A percentile compares a stretch with the other conserved stretches of the same genome.
These are phyloP conservation scores for Penicillium tannophilum DNA, from an alignment of 495 filamentous ascomycete species.

Conservation along the genomic window DNA sequence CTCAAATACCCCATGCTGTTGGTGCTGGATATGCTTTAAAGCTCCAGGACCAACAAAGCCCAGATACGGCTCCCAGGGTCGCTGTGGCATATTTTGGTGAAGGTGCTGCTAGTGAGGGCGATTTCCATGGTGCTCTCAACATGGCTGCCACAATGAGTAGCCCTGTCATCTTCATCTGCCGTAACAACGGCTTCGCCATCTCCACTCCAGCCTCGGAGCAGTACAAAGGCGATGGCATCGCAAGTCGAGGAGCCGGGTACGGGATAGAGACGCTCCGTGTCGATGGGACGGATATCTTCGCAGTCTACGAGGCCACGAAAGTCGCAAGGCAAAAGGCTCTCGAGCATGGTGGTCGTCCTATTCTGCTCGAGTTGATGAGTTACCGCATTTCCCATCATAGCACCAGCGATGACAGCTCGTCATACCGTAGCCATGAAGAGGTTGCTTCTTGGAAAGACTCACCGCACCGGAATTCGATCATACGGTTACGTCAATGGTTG, in stretches of 20 bases:
- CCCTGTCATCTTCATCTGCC: conserved; percentile 88
- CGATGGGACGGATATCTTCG: conserved; percentile 93
- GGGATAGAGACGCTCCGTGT: conserved; percentile 93
- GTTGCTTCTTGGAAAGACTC: conserved; percentile 74
- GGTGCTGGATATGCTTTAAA: conserved; percentile 92
- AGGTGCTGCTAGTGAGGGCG: conserved; percentile 91
- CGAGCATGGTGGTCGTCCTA: conserved; percentile 69
- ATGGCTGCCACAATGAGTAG: conserved; percentile 87
- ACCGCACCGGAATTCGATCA: conserved; percentile 24
- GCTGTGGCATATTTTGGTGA: conserved; percentile 91
- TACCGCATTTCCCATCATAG: conserved; percentile 94
- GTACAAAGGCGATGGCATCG: conserved; percentile 92
- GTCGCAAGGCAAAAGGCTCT: conserved; percentile 73
- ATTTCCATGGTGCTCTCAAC: conserved; percentile 93
- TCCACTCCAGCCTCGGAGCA: conserved; percentile 89
- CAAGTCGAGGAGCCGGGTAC: conserved; percentile 84
- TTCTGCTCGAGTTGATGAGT: conserved; percentile 91
- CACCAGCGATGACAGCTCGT: conserved; percentile 90
- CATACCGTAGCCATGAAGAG: conserved; percentile 92
- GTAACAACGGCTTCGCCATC: conserved; percentile 95
- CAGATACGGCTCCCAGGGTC: conserved; percentile 61
- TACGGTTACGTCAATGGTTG: not conserved
- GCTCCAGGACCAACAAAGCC: conserved; percentile 70
- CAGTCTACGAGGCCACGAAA: conserved; percentile 77
- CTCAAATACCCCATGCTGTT: conserved; percentile 88